Conservation (phyloP, 805 yeast species). For the Candida manassasensis region DNA sequence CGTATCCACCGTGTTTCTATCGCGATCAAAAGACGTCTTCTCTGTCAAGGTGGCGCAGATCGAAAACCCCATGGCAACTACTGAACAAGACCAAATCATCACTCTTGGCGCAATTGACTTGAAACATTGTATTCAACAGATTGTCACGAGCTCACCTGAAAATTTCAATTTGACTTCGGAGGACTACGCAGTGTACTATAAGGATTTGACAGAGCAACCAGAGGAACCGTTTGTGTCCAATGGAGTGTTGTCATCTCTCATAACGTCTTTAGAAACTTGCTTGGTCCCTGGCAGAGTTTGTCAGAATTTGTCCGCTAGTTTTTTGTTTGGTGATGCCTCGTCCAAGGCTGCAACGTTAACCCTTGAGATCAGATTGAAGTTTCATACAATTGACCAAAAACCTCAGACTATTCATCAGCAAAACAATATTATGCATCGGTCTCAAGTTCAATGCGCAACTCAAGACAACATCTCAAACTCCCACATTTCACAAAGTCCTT, state of each 20-base stretch:
- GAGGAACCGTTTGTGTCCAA: slow-evolving; percentile 44
- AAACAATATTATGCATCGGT: slow-evolving; percentile 10
- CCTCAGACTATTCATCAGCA: slow-evolving; percentile 3
- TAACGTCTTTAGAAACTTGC: slow-evolving; percentile 20
- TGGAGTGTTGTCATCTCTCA: slow-evolving; percentile 32
- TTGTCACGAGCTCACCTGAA: slow-evolving; percentile 37
- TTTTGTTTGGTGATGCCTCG: slow-evolving; percentile 32
- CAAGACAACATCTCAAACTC: too few relatives aligned
- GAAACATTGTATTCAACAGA: slow-evolving; percentile 34
- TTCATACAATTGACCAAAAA: slow-evolving; percentile 33
- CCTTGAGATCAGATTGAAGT: slow-evolving; percentile 51
- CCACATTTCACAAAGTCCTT: slow-evolving; percentile 10
- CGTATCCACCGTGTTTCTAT: slow-evolving; percentile 38
- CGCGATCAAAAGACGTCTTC: slow-evolving; percentile 30
- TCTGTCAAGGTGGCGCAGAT: slow-evolving; percentile 36
- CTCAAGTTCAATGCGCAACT: slow-evolving; percentile 5
- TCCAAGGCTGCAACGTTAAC: slow-evolving; percentile 41
- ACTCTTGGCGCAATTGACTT: slow-evolving; percentile 41
- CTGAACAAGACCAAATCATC: slow-evolving; percentile 23
- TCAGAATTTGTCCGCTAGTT: slow-evolving; percentile 49
- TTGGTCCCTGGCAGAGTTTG: slow-evolving; percentile 53
- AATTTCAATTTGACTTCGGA: slow-evolving; percentile 34
- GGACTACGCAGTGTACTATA: slow-evolving; percentile 43
- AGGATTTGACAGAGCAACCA: slow-evolving; percentile 44
- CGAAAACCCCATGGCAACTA: slow-evolving; percentile 17